A percentile compares a stretch with the other conserved stretches of the same genome.
These are phyloP conservation scores for Euphorbia tirucalli DNA, from an alignment of 345 rosid genomes.

Conservation along the genomic window DNA sequence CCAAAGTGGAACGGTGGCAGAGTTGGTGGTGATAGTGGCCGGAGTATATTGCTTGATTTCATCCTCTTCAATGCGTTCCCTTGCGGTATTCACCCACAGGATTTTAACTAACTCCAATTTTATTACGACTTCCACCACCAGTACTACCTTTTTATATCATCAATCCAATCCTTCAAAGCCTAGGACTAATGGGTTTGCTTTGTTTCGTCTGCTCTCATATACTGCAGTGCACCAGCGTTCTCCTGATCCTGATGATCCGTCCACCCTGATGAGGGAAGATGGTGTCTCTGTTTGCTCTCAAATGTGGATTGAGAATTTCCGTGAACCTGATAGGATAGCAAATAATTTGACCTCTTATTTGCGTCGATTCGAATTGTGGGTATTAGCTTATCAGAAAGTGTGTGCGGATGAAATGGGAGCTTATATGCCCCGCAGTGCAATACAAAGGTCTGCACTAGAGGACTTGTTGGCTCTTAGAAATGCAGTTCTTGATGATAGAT, in stretches of 20 bases:
- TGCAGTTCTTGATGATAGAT: slow-evolving; percentile 90
- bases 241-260: slow-evolving; percentile 78
- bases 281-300: slow-evolving; percentile 92
- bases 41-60: slow-evolving; percentile 3
- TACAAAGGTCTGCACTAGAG: slow-evolving; percentile 74
- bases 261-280: slow-evolving; percentile 82
- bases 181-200: slow-evolving; percentile 22
- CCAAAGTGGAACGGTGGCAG: too few species aligned
- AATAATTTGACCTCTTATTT: slow-evolving; percentile 63
- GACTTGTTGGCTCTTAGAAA: slow-evolving; percentile 77
- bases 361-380: slow-evolving; percentile 89
- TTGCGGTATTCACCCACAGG: slow-evolving; percentile 29
- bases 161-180: slow-evolving; percentile 23
- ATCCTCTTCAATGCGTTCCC: slow-evolving; percentile 45
- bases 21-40: too few species aligned
- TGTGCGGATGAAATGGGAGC: slow-evolving; percentile 83
- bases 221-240: slow-evolving; percentile 49
- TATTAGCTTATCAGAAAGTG: slow-evolving; percentile 89
- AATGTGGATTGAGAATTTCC: slow-evolving; percentile 79
- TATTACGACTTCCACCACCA: slow-evolving; percentile 14
- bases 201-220: slow-evolving; percentile 51
- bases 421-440: slow-evolving; percentile 78
- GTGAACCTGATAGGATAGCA: slow-evolving; percentile 46
- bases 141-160: slow-evolving; percentile 20
- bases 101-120: slow-evolving; percentile 30